Evolutionary conservation across 768 basidiomycete species (phyloP).

Genomic region (Hydnum rufescens): DNA sequence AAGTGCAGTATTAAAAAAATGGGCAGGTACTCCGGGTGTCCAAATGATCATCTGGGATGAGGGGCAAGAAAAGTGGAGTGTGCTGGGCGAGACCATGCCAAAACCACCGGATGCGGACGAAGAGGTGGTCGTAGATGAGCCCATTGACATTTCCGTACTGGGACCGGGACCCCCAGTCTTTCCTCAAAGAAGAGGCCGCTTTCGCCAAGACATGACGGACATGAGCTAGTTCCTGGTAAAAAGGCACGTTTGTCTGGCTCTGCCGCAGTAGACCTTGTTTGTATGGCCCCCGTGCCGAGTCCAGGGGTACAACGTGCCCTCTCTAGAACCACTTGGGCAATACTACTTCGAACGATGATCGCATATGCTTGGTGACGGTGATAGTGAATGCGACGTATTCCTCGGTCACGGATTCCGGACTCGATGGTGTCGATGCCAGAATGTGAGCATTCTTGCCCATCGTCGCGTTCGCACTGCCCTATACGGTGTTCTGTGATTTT

Average conservation of each 20-base stretch:
- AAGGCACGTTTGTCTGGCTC: too few species aligned
- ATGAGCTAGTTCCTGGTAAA: too few species aligned
- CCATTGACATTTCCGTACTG: constrained; percentile 18
- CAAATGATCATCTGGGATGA: constrained; percentile 42
- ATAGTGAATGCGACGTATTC: constrained; percentile 56
- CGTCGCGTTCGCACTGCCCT: background rate
- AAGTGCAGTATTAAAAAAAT: constrained; percentile 32
- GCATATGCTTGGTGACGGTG: too few species aligned
- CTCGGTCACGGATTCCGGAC: constrained; percentile 51
- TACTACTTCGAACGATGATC: too few species aligned
- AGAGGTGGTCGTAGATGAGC: background rate
- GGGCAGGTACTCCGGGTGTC: constrained; percentile 49
- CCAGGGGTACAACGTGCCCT: too few species aligned
- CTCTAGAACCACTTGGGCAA: too few species aligned
- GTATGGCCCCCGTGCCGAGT: too few species aligned
- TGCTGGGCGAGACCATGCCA: constrained; percentile 9
- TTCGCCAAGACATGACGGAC: too few species aligned
- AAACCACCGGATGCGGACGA: background rate
- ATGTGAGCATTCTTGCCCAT: constrained; percentile 22
- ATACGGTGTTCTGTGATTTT: background rate
- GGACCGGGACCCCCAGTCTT: too few species aligned
- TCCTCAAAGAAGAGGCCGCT: too few species aligned
- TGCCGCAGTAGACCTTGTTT: too few species aligned
- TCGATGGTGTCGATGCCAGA: constrained; percentile 58
- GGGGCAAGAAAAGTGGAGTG: background rate